These are phyloP conservation scores for Casuarina glauca DNA, from an alignment of 306 rosid species.

Conservation along the genomic window DNA sequence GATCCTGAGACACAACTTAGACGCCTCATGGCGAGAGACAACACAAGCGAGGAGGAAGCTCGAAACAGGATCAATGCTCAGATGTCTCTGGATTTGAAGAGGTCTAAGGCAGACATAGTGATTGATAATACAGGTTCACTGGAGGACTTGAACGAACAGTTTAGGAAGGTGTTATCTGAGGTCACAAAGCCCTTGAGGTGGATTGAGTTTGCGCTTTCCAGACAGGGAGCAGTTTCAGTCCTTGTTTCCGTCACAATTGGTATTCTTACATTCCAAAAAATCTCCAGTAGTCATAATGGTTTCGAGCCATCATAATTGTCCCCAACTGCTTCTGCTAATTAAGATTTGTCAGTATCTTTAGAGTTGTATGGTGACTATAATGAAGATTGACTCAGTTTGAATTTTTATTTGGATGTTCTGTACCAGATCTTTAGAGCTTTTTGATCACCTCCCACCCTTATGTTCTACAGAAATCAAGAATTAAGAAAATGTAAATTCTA, in stretches of 20 bases:
- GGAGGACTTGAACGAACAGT: conserved; percentile 63
- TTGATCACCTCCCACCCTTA: not conserved
- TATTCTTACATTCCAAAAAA: conserved; percentile 45
- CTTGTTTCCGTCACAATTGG: conserved; percentile 46
- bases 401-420: not conserved
- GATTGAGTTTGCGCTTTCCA: conserved; percentile 68
- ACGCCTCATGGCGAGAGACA: conserved; percentile 66
- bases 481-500: not conserved
- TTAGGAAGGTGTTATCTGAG: conserved; percentile 50
- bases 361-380: not conserved
- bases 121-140: conserved; percentile 74
- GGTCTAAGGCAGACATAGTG: conserved; percentile 62
- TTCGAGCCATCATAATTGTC: conserved; percentile 22
- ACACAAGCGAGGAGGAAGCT: conserved; percentile 61
- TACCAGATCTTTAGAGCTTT: conserved; percentile 4
- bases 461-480: too few species aligned
- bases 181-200: conserved; percentile 70
- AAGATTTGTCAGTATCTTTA: not conserved
- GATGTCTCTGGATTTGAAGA: conserved; percentile 71
- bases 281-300: conserved; percentile 14
- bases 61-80: conserved; percentile 64
- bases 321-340: conserved; percentile 1
- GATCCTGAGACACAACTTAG: conserved; percentile 74
- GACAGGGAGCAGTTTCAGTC: conserved; percentile 56
- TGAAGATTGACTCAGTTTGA: not conserved